Evolutionary conservation across 805 yeast species (phyloP).

Genomic region (Starmerella bombicola): DNA sequence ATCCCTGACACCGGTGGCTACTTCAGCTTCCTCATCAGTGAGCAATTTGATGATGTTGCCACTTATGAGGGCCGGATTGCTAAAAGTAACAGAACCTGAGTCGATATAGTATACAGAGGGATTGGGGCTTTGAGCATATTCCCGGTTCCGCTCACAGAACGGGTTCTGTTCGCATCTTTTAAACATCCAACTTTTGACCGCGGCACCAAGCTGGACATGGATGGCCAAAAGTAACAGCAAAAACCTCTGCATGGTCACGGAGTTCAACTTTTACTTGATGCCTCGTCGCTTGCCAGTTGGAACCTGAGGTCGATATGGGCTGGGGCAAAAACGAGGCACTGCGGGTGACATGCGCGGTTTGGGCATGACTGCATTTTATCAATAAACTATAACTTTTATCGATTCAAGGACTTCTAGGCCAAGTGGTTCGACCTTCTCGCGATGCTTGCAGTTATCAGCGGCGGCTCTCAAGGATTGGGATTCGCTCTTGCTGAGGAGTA

Average conservation of each 20-base stretch:
- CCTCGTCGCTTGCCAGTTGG: no score
- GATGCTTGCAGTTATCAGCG: constrained; percentile 60
- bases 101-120: constrained; percentile 28
- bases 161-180: constrained; percentile 71
- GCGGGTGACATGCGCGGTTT: no score
- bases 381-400: no score
- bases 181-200: constrained; percentile 35
- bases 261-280: no score
- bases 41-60: constrained; percentile 14
- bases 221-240: constrained; percentile 4
- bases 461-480: constrained; percentile 93
- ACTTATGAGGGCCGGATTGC: constrained; percentile 7
- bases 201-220: constrained; percentile 12
- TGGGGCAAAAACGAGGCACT: no score
- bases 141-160: constrained; percentile 69
- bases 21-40: constrained; percentile 5
- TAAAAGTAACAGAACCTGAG: constrained; percentile 1
- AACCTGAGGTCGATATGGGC: no score
- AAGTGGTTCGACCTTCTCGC: no score
- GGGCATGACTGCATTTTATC: no score
- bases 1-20: constrained; percentile 1
- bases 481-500: constrained; percentile 55
- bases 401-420: no score
- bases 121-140: constrained; percentile 37
- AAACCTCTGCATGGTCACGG: background rate